phyloP scores from a whole-genome alignment of 2,329 filamentous ascomycete species.

The Mycocentrospora acerina region DNA sequence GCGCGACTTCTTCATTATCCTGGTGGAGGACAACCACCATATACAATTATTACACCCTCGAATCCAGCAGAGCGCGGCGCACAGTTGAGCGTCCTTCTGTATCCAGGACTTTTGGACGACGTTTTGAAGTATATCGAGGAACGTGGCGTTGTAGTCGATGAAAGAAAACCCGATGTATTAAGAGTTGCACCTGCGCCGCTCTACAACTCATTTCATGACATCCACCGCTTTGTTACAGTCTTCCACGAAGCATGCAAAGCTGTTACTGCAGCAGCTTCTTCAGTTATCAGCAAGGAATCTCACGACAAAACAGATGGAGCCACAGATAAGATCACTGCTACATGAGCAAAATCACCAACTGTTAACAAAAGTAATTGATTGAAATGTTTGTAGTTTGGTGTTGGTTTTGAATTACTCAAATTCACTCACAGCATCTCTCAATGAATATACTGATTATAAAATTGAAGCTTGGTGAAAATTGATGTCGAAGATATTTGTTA shows the following conservation, averaged over 20 bases:
- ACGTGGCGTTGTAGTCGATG: slow-evolving; percentile 74
- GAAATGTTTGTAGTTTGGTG: too few species aligned
- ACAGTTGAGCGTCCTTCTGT: slow-evolving; percentile 74
- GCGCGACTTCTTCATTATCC: slow-evolving; percentile 32
- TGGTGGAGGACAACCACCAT: slow-evolving; percentile 32
- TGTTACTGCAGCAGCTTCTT: slow-evolving; percentile 4
- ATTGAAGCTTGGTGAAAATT: too few species aligned
- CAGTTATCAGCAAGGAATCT: too few species aligned
- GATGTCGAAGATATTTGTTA: too few species aligned
- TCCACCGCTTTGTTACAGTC: slow-evolving; percentile 49
- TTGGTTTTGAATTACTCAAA: too few species aligned
- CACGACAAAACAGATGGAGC: slow-evolving; percentile 1
- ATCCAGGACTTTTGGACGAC: slow-evolving; percentile 67
- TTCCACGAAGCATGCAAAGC: slow-evolving; percentile 55
- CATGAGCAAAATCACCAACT: too few species aligned
- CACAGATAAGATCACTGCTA: slow-evolving; percentile 12
- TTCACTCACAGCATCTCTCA: too few species aligned
- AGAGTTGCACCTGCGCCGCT: slow-evolving; percentile 80
- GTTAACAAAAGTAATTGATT: too few species aligned
- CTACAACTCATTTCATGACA: slow-evolving; percentile 79
- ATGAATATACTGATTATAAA: too few species aligned
- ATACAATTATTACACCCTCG: slow-evolving; percentile 67
- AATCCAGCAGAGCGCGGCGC: slow-evolving; percentile 70
- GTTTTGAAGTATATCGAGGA: slow-evolving; percentile 66
- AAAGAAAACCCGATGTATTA: slow-evolving; percentile 83